Evolutionary conservation across 345 rosid genomes (phyloP).

Genomic region (Brassica incana): DNA sequence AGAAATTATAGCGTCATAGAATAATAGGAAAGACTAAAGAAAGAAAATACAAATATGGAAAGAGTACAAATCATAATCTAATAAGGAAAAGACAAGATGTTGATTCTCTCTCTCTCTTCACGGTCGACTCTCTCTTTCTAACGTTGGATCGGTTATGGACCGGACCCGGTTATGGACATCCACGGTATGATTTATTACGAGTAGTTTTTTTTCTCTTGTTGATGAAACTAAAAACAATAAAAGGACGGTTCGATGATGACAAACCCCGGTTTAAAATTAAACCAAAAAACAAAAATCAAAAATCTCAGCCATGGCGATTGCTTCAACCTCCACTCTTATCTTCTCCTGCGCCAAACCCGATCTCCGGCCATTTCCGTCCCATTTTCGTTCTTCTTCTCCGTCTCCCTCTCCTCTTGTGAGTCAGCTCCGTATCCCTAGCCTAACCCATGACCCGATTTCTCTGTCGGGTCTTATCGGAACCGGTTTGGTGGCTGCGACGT

Average conservation of each 20-base stretch:
- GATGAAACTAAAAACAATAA: not conserved
- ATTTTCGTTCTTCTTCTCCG: constrained; percentile 13
- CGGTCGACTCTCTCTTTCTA: too few species aligned
- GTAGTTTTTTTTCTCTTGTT: too few species aligned
- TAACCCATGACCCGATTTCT: constrained; percentile 27
- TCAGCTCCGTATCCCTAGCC: not conserved
- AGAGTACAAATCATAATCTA: too few species aligned
- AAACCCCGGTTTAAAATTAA: constrained; percentile 25
- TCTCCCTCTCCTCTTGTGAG: constrained; percentile 7
- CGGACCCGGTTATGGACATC: too few species aligned
- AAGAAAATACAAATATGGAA: too few species aligned
- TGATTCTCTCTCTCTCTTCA: too few species aligned
- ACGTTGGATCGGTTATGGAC: too few species aligned
- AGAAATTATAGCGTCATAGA: too few species aligned
- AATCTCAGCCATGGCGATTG: constrained; percentile 48
- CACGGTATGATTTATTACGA: too few species aligned
- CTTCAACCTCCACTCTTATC: constrained; percentile 39
- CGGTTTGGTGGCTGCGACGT: constrained; percentile 51
- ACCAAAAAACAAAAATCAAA: constrained; percentile 16
- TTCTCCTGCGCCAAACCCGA: constrained; percentile 35
- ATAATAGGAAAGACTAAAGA: too few species aligned
- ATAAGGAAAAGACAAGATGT: too few species aligned
- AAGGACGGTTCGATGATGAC: not conserved
- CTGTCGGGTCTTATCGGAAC: constrained; percentile 54
- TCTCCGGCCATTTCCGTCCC: constrained; percentile 24